A percentile compares a stretch with the other conserved stretches of the same genome.
Conservation (phyloP, 805 yeast species). For the Candida vaughaniae region DNA sequence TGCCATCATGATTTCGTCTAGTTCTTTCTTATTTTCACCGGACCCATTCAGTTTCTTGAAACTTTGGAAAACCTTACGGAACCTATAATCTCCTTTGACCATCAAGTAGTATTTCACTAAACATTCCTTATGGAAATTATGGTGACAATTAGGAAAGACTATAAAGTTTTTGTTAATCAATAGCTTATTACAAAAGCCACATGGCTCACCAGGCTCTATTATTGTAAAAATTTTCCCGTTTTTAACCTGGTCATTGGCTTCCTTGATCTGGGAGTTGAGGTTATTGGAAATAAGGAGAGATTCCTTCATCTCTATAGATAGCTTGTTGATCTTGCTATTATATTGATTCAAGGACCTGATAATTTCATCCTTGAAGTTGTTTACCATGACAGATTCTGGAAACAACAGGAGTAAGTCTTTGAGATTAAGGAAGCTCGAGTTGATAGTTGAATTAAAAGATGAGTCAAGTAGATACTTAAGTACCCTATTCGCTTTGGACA, state of each 20-base stretch:
- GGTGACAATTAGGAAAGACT: conserved; percentile 82
- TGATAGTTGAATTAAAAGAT: conserved; percentile 24
- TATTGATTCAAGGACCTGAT: conserved; percentile 75
- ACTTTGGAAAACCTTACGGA: conserved; percentile 60
- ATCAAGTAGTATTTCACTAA: conserved; percentile 58
- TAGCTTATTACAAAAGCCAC: conserved; percentile 67
- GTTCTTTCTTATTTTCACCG: conserved; percentile 43
- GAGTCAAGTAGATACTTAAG: conserved; percentile 31
- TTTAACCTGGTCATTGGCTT: conserved; percentile 28
- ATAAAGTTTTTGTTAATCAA: conserved; percentile 71
- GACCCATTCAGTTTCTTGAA: conserved; percentile 47
- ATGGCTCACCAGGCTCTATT: conserved; percentile 81
- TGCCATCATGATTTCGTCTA: conserved; percentile 58
- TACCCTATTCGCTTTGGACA: conserved; percentile 10
- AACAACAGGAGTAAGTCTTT: conserved; percentile 82
- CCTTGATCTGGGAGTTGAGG: conserved; percentile 58
- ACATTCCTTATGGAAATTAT: conserved; percentile 88
- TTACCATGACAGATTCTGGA: conserved; percentile 80
- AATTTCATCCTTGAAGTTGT: conserved; percentile 79
- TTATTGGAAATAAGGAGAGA: conserved; percentile 60
- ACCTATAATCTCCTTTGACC: conserved; percentile 62
- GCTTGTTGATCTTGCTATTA: conserved; percentile 60
- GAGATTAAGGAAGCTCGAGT: conserved; percentile 48
- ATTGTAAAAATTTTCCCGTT: conserved; percentile 54
- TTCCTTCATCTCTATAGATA: conserved; percentile 73